Conservation (phyloP, 164 flowering plant genomes). For the Liquidambar formosana region DNA sequence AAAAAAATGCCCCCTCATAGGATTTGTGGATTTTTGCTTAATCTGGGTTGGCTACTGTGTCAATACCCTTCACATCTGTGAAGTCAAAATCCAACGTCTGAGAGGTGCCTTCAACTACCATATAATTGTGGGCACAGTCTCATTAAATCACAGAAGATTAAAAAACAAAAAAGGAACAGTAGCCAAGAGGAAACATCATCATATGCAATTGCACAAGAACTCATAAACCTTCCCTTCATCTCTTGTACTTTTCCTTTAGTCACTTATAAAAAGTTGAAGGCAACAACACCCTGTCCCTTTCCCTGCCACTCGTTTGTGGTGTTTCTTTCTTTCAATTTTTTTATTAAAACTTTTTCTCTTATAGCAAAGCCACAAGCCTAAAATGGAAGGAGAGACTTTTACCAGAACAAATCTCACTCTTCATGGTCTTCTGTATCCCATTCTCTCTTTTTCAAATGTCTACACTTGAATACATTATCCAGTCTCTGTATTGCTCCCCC, state of each 20-base stretch:
- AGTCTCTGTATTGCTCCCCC: background rate
- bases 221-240: background rate
- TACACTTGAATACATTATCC: conserved; percentile 20
- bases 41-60: no score
- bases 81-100: no score
- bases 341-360: background rate
- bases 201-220: background rate
- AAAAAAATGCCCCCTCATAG: no score
- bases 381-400: conserved; percentile 24
- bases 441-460: conserved; percentile 10
- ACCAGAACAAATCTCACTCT: conserved; percentile 6
- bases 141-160: no score
- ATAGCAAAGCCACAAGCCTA: conserved; percentile 18
- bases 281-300: conserved; percentile 65
- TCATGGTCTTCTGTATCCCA: conserved; percentile 14
- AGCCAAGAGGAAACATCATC: no score
- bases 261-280: conserved; percentile 44
- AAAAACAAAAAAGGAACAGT: no score
- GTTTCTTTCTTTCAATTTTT: conserved; percentile 2
- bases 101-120: no score
- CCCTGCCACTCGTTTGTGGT: conserved; percentile 51
- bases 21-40: no score
- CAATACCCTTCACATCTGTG: no score
- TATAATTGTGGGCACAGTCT: no score
- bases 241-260: conserved; percentile 24